Evolutionary conservation across 805 yeast species (phyloP).

Genomic region (Candida krabiensis): DNA sequence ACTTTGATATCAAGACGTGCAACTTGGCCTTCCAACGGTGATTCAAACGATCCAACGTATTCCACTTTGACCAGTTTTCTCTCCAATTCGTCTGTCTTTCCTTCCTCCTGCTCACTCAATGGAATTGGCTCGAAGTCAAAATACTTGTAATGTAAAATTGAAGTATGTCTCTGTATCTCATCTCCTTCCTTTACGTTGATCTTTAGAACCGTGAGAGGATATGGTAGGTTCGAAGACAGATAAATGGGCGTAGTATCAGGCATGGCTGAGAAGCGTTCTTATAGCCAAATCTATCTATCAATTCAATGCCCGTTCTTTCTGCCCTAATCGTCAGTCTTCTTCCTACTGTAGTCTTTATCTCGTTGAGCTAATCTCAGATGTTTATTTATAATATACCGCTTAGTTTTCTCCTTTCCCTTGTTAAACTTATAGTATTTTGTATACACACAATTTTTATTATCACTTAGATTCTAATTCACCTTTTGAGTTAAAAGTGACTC

Average conservation of each 20-base stretch:
- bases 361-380: no score
- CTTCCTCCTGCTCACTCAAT: constrained; percentile 39
- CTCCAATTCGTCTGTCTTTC: constrained; percentile 39
- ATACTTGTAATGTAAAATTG: constrained; percentile 62
- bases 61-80: constrained; percentile 52
- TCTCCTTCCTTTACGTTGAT: constrained; percentile 47
- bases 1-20: constrained; percentile 46
- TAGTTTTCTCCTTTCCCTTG: no score
- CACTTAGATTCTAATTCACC: no score
- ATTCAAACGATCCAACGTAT: constrained; percentile 73
- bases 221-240: constrained; percentile 64
- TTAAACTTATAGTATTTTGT: no score
- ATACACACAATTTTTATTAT: no score
- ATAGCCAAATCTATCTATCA: constrained; percentile 1
- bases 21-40: constrained; percentile 77
- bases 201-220: constrained; percentile 63
- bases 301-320: no score
- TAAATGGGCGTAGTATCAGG: constrained; percentile 44
- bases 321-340: no score
- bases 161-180: constrained; percentile 47
- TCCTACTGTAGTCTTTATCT: no score
- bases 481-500: no score
- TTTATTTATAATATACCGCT: no score
- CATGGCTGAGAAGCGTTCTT: constrained; percentile 19
- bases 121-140: constrained; percentile 65